These are phyloP conservation scores for Boletus sp. DNA, from an alignment of 1,284 basidiomycete species.

Conservation along the genomic window DNA sequence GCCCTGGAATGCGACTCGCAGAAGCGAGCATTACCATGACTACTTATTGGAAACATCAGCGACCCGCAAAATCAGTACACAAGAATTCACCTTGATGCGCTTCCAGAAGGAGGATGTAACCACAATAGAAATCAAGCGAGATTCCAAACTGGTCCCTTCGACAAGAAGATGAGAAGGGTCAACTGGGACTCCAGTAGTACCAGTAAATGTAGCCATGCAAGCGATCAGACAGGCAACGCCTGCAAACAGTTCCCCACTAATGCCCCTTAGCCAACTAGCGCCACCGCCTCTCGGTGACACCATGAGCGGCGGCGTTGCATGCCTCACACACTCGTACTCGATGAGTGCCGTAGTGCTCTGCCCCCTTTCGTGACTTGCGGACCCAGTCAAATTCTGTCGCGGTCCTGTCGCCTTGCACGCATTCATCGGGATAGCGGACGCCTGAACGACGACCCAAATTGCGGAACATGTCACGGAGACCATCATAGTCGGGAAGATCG, in stretches of 20 bases:
- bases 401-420: conserved; percentile 41
- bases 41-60: background rate
- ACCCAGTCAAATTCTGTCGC: conserved; percentile 30
- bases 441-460: conserved; percentile 52
- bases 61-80: background rate
- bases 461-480: conserved; percentile 77
- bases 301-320: conserved; percentile 30
- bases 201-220: background rate
- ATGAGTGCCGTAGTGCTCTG: conserved; percentile 11
- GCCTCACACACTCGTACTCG: conserved; percentile 35
- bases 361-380: conserved; percentile 18
- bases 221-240: conserved; percentile 1
- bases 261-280: conserved; percentile 16
- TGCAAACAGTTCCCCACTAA: conserved; percentile 5
- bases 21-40: conserved; percentile 1
- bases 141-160: conserved; percentile 2
- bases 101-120: conserved; percentile 3
- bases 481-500: conserved; percentile 88
- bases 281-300: conserved; percentile 27
- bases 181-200: conserved; percentile 1
- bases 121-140: background rate
- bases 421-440: conserved; percentile 50
- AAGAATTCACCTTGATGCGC: conserved; percentile 8
- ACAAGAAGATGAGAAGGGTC: conserved; percentile 1
- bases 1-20: background rate